Evolutionary conservation across 768 basidiomycete genomes (phyloP).

Genomic region (Trametes elegans): DNA sequence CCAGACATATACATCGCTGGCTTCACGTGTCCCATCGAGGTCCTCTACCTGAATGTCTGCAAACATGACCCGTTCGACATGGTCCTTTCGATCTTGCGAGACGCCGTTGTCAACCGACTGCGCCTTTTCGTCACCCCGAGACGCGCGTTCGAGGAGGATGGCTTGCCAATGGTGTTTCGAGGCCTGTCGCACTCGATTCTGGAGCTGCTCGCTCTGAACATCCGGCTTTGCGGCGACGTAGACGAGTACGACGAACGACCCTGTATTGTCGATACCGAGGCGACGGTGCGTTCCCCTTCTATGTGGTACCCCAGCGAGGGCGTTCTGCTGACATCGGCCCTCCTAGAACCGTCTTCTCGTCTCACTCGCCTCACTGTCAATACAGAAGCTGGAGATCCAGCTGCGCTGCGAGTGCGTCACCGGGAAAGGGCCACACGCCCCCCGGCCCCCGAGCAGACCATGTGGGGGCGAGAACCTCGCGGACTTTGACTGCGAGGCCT

Average conservation of each 20-base stretch:
- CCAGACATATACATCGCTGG: conserved; percentile 1
- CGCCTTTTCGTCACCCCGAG: background rate
- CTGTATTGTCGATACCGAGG: background rate
- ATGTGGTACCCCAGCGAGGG: background rate
- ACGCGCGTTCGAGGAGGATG: background rate
- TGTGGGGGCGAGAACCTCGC: background rate
- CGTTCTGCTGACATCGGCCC: background rate
- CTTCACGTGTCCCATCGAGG: background rate
- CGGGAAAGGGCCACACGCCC: background rate
- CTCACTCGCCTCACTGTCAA: background rate
- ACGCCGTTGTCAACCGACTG: background rate
- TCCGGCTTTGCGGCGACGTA: background rate
- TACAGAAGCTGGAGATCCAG: background rate
- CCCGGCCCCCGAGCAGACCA: background rate
- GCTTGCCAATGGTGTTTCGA: background rate
- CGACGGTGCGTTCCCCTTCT: background rate
- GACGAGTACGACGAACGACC: background rate
- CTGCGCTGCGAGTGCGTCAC: background rate
- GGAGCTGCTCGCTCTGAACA: background rate
- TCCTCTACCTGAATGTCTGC: background rate
- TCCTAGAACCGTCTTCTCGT: background rate
- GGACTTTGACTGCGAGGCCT: background rate
- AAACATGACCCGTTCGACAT: background rate
- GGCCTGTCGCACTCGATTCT: background rate
- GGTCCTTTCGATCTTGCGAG: background rate